A percentile compares a stretch with the other conserved stretches of the same genome.
phyloP scores from a whole-genome alignment of 306 rosid genomes.

The Medicago arabica region DNA sequence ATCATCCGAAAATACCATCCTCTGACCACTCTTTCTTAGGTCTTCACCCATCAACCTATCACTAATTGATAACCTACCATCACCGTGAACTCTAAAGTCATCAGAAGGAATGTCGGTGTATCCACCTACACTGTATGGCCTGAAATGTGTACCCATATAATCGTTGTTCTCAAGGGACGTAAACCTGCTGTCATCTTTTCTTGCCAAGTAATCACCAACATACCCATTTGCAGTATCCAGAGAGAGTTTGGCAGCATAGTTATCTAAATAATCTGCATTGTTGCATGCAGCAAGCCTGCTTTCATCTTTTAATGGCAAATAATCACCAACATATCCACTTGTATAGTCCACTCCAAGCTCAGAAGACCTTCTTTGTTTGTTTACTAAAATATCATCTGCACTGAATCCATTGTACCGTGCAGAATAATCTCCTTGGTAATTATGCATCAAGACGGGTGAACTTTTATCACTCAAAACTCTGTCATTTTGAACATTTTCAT shows the following conservation, averaged over 20 bases:
- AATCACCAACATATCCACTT: constrained; percentile 35
- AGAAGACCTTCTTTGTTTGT: constrained; percentile 35
- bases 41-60: constrained; percentile 40
- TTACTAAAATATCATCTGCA: constrained; percentile 25
- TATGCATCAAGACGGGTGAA: constrained; percentile 24
- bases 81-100: constrained; percentile 30
- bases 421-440: constrained; percentile 43
- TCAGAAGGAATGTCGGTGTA: constrained; percentile 37
- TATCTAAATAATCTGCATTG: constrained; percentile 25
- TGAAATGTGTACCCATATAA: constrained; percentile 6
- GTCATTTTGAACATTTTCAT: constrained; percentile 30
- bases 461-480: constrained; percentile 18
- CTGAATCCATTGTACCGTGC: constrained; percentile 11
- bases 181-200: constrained; percentile 37
- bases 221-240: constrained; percentile 31
- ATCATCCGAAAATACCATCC: constrained; percentile 34
- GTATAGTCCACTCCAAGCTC: constrained; percentile 25
- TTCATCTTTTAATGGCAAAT: constrained; percentile 37
- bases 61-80: constrained; percentile 34
- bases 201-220: constrained; percentile 37
- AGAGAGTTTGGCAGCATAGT: constrained; percentile 18
- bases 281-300: constrained; percentile 31
- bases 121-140: constrained; percentile 37
- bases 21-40: constrained; percentile 32
- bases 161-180: constrained; percentile 35